Percentiles rank a stretch among this genome's conserved stretches.
Evolutionary conservation across 2,329 filamentous ascomycete genomes (phyloP).

Genomic region (Periglandula ipomoeae): DNA sequence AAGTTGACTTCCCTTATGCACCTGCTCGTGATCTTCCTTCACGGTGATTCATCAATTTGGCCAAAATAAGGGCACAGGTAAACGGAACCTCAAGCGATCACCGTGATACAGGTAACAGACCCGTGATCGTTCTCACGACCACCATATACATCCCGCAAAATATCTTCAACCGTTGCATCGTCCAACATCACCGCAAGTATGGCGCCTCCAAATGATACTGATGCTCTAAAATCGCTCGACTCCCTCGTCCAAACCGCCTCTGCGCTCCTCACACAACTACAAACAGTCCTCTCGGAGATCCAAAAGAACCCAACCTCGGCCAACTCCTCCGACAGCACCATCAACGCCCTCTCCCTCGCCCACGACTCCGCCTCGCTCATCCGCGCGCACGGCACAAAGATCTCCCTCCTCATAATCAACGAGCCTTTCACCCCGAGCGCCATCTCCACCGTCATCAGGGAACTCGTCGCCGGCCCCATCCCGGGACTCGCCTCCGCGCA

Average conservation of each 20-base stretch:
- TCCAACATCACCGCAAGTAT: slow-evolving; percentile 9
- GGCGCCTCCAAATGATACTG: slow-evolving; percentile 14
- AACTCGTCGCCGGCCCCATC: slow-evolving; percentile 64
- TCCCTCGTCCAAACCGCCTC: slow-evolving; percentile 27
- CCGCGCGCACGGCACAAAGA: slow-evolving; percentile 75
- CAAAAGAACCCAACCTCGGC: slow-evolving; percentile 20
- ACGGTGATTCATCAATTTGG: too few species aligned
- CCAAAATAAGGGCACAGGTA: too few species aligned
- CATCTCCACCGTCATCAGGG: slow-evolving; percentile 58
- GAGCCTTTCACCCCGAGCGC: slow-evolving; percentile 78
- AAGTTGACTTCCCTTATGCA: too few species aligned
- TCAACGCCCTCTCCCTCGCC: slow-evolving; percentile 58
- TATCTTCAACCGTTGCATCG: too few species aligned
- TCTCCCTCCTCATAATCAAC: slow-evolving; percentile 79
- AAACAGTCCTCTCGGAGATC: slow-evolving; percentile 31
- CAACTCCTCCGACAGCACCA: slow-evolving; percentile 10
- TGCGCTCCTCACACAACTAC: slow-evolving; percentile 32
- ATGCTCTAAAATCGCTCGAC: slow-evolving; percentile 29
- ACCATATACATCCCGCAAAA: too few species aligned
- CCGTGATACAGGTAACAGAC: too few species aligned
- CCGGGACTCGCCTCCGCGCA: slow-evolving; percentile 65
- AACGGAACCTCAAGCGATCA: too few species aligned
- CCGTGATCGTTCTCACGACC: too few species aligned
- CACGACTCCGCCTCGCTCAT: slow-evolving; percentile 64
- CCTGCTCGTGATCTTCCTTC: too few species aligned